Base-by-base conservation (phyloP, 768 basidiomycete genomes). In the Strobilomyces echinocephalus region DNA sequence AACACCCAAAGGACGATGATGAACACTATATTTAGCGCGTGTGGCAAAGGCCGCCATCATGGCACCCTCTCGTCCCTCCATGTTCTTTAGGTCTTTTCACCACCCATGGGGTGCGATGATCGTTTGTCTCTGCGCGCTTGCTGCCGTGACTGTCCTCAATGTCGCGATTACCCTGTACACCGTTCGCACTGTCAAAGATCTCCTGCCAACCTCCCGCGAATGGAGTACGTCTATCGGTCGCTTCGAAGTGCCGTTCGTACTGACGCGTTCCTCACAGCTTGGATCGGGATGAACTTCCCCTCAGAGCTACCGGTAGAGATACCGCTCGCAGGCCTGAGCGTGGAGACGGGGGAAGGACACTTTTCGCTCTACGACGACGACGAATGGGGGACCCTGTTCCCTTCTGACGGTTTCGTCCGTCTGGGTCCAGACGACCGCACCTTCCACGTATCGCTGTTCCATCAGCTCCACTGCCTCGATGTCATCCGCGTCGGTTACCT, bases 381-480 rank as follows among this genome's bases (percentile, higher is more conserved):
- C 51, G 70, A 71, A 38, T 73, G 72, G 72, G 72, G 64, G 20
- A 62, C 67, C 4, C 58, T 72, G 8, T 73, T 66, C 16, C 60
- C 62, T 9, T 72, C 70, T 2, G 63, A 63, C 20, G 71, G 70
- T 3, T 73, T 70, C 57, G 64, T 70, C 26, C 66, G 63, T 45
- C 59, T 74, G 8, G 72, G 72, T 24, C 64, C 70, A 0, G n/a
- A 67, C 34, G 57, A 70, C 51, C 66, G 67, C 43, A 60, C 71
- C 1, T 72, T 73, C 47, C 69, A 59, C 15, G 60, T 63, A 20
- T 67, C 73, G 31, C 72, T 78, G 58, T 78, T 74, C 65, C 79
- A 80, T 61, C 72, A 80, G 55, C 69, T 77, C 16, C 79, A 80
- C 55, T 80, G 78, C 49, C 58, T 80, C 14, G 69, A 73, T 44